Conservation (phyloP, 179 eudicot genomes). For the Dionaea muscipula region DNA sequence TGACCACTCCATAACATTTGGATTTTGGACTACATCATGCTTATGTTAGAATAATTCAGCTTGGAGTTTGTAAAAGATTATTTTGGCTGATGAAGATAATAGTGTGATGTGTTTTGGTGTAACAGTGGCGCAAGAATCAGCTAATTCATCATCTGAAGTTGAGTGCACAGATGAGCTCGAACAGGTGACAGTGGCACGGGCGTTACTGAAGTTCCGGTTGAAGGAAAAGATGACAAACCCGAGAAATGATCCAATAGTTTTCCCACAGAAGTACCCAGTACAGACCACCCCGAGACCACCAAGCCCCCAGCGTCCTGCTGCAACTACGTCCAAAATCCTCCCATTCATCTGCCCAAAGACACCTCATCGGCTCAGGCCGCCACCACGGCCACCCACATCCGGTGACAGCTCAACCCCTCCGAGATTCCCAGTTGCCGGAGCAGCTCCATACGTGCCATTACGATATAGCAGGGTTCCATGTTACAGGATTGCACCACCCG, state of each 20-base stretch:
- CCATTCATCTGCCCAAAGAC: constrained; percentile 40
- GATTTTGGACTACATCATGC: no score
- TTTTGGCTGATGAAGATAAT: constrained; percentile 5
- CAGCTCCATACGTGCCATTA: constrained; percentile 46
- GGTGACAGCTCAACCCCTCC: constrained; percentile 8
- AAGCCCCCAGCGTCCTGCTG: constrained; percentile 28
- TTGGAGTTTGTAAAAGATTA: no score
- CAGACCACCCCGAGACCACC: constrained; percentile 38
- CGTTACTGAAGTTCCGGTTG: constrained; percentile 32
- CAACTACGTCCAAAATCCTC: constrained; percentile 47
- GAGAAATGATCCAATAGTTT: constrained; percentile 24
- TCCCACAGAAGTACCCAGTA: constrained; percentile 29
- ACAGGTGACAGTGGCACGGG: constrained; percentile 52
- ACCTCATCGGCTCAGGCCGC: constrained; percentile 22
- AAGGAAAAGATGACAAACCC: constrained; percentile 30
- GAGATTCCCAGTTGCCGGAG: constrained; percentile 35
- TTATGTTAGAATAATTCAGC: no score
- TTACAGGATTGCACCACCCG: constrained; percentile 44
- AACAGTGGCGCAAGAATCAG: constrained; percentile 46
- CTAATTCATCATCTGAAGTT: constrained; percentile 28
- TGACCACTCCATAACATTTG: no score
- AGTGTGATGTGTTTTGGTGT: constrained; percentile 16
- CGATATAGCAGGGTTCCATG: constrained; percentile 25
- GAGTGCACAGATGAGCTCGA: constrained; percentile 44
- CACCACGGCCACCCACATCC: constrained; percentile 4